Base-by-base conservation (phyloP, 306 rosid species). In the Delonix regia region DNA sequence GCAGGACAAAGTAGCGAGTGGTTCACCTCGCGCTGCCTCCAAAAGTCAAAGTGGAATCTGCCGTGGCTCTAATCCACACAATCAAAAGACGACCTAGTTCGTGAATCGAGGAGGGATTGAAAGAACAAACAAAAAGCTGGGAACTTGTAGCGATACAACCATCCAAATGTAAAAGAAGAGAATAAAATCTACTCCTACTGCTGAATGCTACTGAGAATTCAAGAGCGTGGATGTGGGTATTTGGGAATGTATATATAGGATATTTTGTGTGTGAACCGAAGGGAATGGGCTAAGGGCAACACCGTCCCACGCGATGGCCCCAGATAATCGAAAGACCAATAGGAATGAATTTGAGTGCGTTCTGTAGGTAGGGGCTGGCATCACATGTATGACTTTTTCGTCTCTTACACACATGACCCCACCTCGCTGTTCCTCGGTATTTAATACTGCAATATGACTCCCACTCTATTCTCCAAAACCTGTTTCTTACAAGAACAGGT, bases 1-100 rank as follows among this genome's bases (percentile, higher is more conserved):
- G 42, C 38, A 65, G 55, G 36, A 68, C 1, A 6, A 45, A 65
- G 56, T 6, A 48, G 7, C 39, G 67, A 39, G 69, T 63, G 27
- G 69, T 22, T 60, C 67, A 64, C 82, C 76, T 73, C 55, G 25
- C 59, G 71, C 48, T 75, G 69, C 68, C 60, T 82, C 64, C 7
- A 80, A 83, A 83, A 89, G 94, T 93, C 92, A 80, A 84, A 78
- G 78, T 55, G 81, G 77, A 83, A 75, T 80, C 61, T 57, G 79
- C 42, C 67, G 88, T 66, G 85, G 82, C 88, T 83, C 86, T 5
- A 81, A 66, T 55, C 78, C 81, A 74, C 81, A 74, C 72, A 84
- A 87, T 78, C 86, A 69, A 72, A 49, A 79, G 36, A 75, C 38
- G 68, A 81, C 84, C 84, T 81, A 78, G 88, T 77, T 83, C 69